Conservation (phyloP, 2,329 filamentous ascomycete genomes). For the Colletotrichum musae region DNA sequence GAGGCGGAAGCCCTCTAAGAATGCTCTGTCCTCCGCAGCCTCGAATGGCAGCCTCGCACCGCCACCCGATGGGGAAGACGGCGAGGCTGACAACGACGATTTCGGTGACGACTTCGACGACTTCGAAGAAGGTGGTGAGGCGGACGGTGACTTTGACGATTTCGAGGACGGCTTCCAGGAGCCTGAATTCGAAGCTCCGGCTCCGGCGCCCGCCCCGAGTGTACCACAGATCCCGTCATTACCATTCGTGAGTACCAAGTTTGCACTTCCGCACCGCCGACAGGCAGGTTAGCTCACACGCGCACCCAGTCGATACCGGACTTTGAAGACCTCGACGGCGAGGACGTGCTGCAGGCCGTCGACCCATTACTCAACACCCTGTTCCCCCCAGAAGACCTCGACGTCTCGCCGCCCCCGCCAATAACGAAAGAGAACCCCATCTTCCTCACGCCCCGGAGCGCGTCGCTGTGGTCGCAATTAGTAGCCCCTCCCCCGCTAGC, state of each 20-base stretch:
- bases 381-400: conserved; percentile 72
- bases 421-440: conserved; percentile 72
- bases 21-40: conserved; percentile 41
- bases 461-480: conserved; percentile 95
- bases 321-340: conserved; percentile 72
- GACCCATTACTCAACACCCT: conserved; percentile 77
- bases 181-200: conserved; percentile 55
- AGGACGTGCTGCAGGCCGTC: conserved; percentile 73
- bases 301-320: conserved; percentile 74
- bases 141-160: conserved; percentile 70
- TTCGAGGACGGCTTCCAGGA: conserved; percentile 82
- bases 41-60: conserved; percentile 29
- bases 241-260: conserved; percentile 58
- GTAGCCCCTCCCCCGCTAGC: conserved; percentile 95
- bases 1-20: conserved; percentile 50
- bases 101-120: conserved; percentile 68
- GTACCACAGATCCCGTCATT: conserved; percentile 54
- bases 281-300: conserved; percentile 43
- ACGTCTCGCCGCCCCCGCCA: conserved; percentile 65
- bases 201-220: conserved; percentile 48
- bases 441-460: conserved; percentile 88
- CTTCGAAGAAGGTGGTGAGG: conserved; percentile 16
- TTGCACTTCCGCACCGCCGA: background rate
- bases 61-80: conserved; percentile 45
- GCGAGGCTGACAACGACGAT: conserved; percentile 48